Percentiles rank a stretch among this genome's conserved stretches.
These are phyloP conservation scores for Pterocarpus macrocarpus DNA, from an alignment of 306 rosid genomes.

Conservation along the genomic window DNA sequence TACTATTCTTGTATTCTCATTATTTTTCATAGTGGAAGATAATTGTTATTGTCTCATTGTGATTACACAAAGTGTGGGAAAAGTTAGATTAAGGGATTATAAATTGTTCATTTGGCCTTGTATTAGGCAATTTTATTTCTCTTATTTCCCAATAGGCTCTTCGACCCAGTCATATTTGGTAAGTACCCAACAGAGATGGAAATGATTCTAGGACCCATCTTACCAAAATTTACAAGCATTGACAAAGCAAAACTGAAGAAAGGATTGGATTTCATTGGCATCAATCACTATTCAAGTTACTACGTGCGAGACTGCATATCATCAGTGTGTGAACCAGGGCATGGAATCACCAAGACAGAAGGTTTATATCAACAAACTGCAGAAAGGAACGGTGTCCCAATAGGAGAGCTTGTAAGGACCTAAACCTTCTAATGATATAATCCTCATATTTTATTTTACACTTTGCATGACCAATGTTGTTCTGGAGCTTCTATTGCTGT, in stretches of 20 bases:
- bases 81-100: too few relatives aligned
- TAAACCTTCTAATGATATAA: background rate
- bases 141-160: too few relatives aligned
- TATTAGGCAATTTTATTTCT: too few relatives aligned
- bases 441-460: background rate
- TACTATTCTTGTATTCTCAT: too few relatives aligned
- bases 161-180: constrained; percentile 71
- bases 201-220: constrained; percentile 54
- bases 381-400: constrained; percentile 54
- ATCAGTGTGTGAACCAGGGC: constrained; percentile 61
- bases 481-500: constrained; percentile 25
- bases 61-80: too few relatives aligned
- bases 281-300: constrained; percentile 74
- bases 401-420: constrained; percentile 69
- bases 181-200: constrained; percentile 74
- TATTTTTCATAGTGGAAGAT: too few relatives aligned
- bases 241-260: constrained; percentile 56
- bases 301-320: constrained; percentile 67
- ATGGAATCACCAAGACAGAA: constrained; percentile 64
- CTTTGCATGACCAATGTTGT: background rate
- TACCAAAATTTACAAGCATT: constrained; percentile 61
- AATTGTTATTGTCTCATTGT: too few relatives aligned
- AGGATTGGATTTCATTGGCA: constrained; percentile 78
- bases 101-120: too few relatives aligned
- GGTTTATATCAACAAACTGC: constrained; percentile 55